These are phyloP conservation scores for Lactifluus pinguis DNA, from an alignment of 768 basidiomycete genomes.

Conservation along the genomic window DNA sequence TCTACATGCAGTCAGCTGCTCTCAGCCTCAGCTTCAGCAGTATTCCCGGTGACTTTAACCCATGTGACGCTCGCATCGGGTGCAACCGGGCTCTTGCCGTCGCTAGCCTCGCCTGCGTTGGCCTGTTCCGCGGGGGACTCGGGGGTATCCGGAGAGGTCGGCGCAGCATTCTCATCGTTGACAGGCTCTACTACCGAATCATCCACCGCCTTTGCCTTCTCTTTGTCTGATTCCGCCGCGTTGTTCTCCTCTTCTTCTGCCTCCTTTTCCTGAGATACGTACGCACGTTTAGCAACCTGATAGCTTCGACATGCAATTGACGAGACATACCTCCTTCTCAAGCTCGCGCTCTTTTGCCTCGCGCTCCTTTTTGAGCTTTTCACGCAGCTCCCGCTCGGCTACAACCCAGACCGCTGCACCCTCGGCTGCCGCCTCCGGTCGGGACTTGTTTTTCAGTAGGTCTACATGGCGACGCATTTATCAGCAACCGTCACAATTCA, in stretches of 20 bases:
- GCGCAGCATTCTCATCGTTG: conserved; percentile 21
- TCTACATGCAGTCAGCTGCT: conserved; percentile 16
- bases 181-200: conserved; percentile 17
- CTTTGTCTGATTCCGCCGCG: conserved; percentile 39
- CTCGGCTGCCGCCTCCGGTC: conserved; percentile 66
- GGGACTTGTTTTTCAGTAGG: conserved; percentile 75
- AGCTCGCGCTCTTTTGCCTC: conserved; percentile 62
- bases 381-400: conserved; percentile 65
- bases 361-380: conserved; percentile 63
- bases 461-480: conserved; percentile 33
- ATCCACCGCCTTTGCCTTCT: conserved; percentile 23
- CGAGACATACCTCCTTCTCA: conserved; percentile 48
- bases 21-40: neutral
- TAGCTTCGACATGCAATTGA: conserved; percentile 5
- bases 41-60: conserved; percentile 12
- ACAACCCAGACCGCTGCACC: conserved; percentile 65
- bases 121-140: conserved; percentile 33
- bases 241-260: conserved; percentile 58
- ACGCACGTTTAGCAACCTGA: neutral
- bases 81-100: conserved; percentile 20
- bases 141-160: conserved; percentile 20
- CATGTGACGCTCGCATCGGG: conserved; percentile 13
- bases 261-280: conserved; percentile 50
- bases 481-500: conserved; percentile 22
- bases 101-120: conserved; percentile 24